phyloP scores from a whole-genome alignment of 352 stramenopile genomes.

The Globisporangium irregulare region DNA sequence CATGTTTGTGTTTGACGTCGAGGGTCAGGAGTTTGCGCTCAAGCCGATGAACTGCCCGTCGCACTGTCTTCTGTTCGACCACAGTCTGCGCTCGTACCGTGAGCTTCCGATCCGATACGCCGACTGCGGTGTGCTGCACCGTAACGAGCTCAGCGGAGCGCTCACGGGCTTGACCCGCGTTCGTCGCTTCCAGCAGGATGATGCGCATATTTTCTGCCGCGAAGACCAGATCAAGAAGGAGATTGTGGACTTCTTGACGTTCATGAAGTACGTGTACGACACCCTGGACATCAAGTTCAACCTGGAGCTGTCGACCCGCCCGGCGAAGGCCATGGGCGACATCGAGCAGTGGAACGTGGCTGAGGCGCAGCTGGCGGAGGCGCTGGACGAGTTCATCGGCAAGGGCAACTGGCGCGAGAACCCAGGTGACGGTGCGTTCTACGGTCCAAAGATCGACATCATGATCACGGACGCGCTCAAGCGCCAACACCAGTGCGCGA shows the following conservation, averaged over 20 bases:
- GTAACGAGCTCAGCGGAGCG: conserved; percentile 95
- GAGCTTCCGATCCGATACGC: conserved; percentile 93
- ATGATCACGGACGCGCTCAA: conserved; percentile 97
- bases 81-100: conserved; percentile 94
- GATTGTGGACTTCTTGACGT: conserved; percentile 91
- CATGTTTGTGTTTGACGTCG: conserved; percentile 90
- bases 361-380: conserved; percentile 65
- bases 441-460: conserved; percentile 98
- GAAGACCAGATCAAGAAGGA: conserved; percentile 95
- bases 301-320: conserved; percentile 90
- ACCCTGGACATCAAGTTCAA: conserved; percentile 96
- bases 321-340: conserved; percentile 93
- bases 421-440: conserved; percentile 96
- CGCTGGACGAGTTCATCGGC: conserved; percentile 53
- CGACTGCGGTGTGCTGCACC: conserved; percentile 95
- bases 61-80: conserved; percentile 97
- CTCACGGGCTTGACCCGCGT: conserved; percentile 96
- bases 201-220: conserved; percentile 98
- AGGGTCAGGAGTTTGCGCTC: conserved; percentile 94
- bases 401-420: conserved; percentile 81
- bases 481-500: conserved; percentile 96
- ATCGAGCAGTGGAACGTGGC: conserved; percentile 93
- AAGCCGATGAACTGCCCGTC: conserved; percentile 99
- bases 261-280: conserved; percentile 94
- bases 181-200: conserved; percentile 98